phyloP scores from a whole-genome alignment of 257 asterid genomes.

The Plectranthus barbatus region DNA sequence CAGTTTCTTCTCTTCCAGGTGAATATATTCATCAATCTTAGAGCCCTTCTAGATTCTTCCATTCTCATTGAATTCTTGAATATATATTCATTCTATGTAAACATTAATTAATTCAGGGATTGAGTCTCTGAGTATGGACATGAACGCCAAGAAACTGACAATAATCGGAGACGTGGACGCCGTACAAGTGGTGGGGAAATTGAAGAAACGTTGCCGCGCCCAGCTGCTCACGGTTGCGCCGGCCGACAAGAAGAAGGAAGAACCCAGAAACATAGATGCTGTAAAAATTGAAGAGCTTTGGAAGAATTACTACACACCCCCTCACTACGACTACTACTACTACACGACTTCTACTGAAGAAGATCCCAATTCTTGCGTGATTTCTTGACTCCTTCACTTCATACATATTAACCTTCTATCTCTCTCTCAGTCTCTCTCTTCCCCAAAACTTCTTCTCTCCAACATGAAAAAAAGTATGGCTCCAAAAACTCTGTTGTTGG shows the following conservation, averaged over 20 bases:
- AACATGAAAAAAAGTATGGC: too few species aligned
- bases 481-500: too few species aligned
- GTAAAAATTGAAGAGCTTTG: constrained; percentile 22
- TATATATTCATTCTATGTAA: neutral
- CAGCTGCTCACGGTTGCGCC: constrained; percentile 37
- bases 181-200: constrained; percentile 27
- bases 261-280: constrained; percentile 13
- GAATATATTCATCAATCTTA: too few species aligned
- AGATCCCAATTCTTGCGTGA: constrained; percentile 39
- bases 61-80: neutral
- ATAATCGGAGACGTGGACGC: constrained; percentile 46
- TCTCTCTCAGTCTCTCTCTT: too few species aligned
- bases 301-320: neutral
- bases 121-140: constrained; percentile 37
- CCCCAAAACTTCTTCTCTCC: too few species aligned
- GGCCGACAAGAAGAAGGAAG: constrained; percentile 19
- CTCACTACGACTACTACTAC: constrained; percentile 19
- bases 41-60: too few species aligned
- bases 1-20: constrained; percentile 50
- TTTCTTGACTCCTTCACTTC: neutral
- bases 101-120: constrained; percentile 22
- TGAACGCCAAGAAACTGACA: constrained; percentile 42
- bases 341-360: constrained; percentile 27
- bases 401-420: too few species aligned
- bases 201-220: constrained; percentile 28